These are phyloP conservation scores for Tulasnella sp. DNA, from an alignment of 768 basidiomycete species.

Conservation along the genomic window DNA sequence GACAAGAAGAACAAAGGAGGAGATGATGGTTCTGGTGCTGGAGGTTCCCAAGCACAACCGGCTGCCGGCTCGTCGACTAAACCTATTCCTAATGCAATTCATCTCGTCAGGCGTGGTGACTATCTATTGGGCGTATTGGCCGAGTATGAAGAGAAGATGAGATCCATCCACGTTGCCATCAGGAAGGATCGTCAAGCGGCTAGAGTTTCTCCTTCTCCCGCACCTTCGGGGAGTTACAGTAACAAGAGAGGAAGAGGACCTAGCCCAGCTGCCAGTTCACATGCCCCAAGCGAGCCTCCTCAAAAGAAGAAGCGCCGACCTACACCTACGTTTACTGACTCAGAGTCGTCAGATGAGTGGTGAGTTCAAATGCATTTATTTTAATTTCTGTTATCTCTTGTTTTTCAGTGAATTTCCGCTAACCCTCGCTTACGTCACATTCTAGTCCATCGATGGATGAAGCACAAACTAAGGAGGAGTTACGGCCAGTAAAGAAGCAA, in stretches of 20 bases:
- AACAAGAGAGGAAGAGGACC: conserved; percentile 70
- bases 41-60: neutral
- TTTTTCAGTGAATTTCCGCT: conserved; percentile 10
- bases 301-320: conserved; percentile 78
- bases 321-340: conserved; percentile 95
- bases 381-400: neutral
- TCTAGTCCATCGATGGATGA: conserved; percentile 91
- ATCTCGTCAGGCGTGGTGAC: conserved; percentile 92
- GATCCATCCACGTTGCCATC: conserved; percentile 72
- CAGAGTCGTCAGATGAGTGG: conserved; percentile 84
- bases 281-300: conserved; percentile 15
- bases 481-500: conserved; percentile 94
- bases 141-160: conserved; percentile 83
- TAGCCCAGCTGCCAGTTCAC: conserved; percentile 29
- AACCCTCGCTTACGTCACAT: neutral
- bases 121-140: conserved; percentile 74
- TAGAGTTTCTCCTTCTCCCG: conserved; percentile 17
- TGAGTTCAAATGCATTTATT: conserved; percentile 30
- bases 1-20: conserved; percentile 83
- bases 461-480: conserved; percentile 77
- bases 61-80: conserved; percentile 37
- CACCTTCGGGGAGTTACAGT: conserved; percentile 26
- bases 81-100: conserved; percentile 94
- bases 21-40: neutral
- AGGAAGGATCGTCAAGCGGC: conserved; percentile 56